Conservation (phyloP, 768 basidiomycete species). For the Tricholoma matsutake region DNA sequence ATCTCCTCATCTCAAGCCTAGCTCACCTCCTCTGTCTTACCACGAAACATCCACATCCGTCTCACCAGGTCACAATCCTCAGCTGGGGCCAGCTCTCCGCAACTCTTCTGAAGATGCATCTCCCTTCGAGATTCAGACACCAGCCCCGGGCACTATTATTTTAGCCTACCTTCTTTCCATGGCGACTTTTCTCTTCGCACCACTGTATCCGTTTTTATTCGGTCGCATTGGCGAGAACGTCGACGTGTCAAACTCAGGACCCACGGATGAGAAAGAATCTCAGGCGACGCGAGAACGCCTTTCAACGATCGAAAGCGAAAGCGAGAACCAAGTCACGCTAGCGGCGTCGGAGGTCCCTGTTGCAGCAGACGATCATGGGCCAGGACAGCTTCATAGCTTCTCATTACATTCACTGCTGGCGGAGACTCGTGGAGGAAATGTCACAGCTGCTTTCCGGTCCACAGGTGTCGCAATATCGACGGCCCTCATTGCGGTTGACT, state of each 20-base stretch:
- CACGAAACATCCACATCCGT: background rate
- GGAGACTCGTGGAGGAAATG: conserved; percentile 13
- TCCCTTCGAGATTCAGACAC: background rate
- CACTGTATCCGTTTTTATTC: conserved; percentile 8
- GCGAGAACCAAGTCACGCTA: background rate
- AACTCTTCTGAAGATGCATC: background rate
- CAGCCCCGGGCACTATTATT: background rate
- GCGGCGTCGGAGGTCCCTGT: background rate
- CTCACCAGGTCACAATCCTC: background rate
- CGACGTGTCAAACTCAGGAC: background rate
- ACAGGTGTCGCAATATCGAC: background rate
- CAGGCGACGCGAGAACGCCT: background rate
- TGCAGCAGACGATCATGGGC: background rate
- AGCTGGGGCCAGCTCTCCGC: background rate
- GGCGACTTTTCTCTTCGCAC: background rate
- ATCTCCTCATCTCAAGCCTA: conserved; percentile 30
- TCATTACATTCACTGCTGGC: conserved; percentile 11
- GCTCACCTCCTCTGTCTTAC: background rate
- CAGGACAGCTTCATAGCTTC: background rate
- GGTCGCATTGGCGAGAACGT: background rate
- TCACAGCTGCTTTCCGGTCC: conserved; percentile 16
- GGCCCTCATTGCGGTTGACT: conserved; percentile 17
- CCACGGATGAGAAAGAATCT: background rate
- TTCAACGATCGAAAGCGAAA: background rate
- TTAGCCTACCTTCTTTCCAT: background rate